Evolutionary conservation across 1,284 basidiomycete species (phyloP).

Genomic region (Ceratobasidium sp.): DNA sequence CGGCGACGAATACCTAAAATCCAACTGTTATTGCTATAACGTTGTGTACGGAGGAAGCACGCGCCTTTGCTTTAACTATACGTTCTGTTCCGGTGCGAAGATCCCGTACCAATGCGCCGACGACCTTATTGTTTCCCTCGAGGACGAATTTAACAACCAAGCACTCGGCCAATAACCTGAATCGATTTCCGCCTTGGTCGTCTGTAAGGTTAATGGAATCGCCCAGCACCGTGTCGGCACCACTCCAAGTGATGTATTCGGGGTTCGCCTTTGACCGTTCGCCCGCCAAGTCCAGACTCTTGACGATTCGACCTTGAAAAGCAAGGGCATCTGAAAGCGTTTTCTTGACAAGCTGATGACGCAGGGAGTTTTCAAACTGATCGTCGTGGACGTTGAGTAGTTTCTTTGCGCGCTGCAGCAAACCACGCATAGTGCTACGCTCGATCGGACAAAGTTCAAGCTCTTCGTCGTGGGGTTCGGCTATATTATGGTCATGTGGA

Average conservation of each 20-base stretch:
- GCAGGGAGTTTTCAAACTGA: conserved; percentile 35
- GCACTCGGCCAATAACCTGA: conserved; percentile 37
- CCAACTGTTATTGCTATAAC: not conserved
- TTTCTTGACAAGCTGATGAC: conserved; percentile 40
- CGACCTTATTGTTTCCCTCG: not conserved
- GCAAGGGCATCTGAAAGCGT: conserved; percentile 9
- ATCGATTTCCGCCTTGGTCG: conserved; percentile 6
- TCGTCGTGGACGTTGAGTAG: conserved; percentile 39
- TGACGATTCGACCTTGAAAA: conserved; percentile 6
- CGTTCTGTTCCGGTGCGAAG: conserved; percentile 13
- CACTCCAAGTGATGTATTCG: conserved; percentile 43
- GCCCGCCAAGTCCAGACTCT: conserved; percentile 29
- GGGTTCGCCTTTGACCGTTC: conserved; percentile 40
- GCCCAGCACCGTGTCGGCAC: conserved; percentile 34
- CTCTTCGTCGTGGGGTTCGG: conserved; percentile 45
- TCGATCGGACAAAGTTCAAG: conserved; percentile 24
- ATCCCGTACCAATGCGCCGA: conserved; percentile 15
- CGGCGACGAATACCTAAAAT: conserved; percentile 28
- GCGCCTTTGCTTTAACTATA: conserved; percentile 32
- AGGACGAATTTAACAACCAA: conserved; percentile 28
- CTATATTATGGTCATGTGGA: not conserved
- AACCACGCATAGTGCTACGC: conserved; percentile 5
- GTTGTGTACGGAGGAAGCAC: not conserved
- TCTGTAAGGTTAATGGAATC: conserved; percentile 19
- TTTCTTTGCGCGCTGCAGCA: conserved; percentile 29